Base-by-base conservation (phyloP, 441 rosid species). In the Aleurites moluccanus region DNA sequence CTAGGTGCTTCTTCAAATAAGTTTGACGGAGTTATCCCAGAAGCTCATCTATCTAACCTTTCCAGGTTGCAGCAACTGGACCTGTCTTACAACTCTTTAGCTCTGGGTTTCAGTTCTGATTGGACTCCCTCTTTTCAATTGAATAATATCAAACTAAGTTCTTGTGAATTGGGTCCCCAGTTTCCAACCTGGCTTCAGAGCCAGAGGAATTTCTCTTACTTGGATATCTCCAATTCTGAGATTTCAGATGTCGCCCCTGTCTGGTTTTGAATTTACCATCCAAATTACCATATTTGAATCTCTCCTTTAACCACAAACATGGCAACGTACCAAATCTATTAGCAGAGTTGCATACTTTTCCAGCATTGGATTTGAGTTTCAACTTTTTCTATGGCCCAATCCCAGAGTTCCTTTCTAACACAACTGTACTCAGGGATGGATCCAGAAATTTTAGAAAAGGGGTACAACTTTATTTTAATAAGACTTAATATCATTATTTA, bases 301-400 rank as follows among this genome's bases (percentile, higher is more conserved):
- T 72, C 25, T 59, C 67, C 23, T 14, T 8, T 10, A 72, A 72
- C 28, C 57, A 44, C 3, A 21, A 60, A 9, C 0, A 44, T 9
- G 75, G 75, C 6, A 1, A 14, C 1, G 55, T 73, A 0, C 68
- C 68, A 5, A 61, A 60, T 45, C 8, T 44, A 44, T 47, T 45
- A 9, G 1, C 18, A 18, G 2, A 61, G 44, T 73, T 40, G 6
- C 3, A 38, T 27, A 28, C 14, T 15, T 23, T 10, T 61, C 57
- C 47, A 27, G 52, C 27, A 4, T 35, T 73, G 1, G 80, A 80
- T 65, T 35, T 77, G 15, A 73, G 78, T 70, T 63, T 33, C 15
- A 77, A 77, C 21, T 6, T 4, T 14, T 73, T 77, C 25, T 35
- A 77, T 44, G 80, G 83, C 23, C 15, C 61, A 2, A 38, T 80